Percentiles rank a stretch among this genome's conserved stretches.
These are phyloP conservation scores for Colletotrichum filicis DNA, from an alignment of 2,329 filamentous ascomycete genomes.

Conservation along the genomic window DNA sequence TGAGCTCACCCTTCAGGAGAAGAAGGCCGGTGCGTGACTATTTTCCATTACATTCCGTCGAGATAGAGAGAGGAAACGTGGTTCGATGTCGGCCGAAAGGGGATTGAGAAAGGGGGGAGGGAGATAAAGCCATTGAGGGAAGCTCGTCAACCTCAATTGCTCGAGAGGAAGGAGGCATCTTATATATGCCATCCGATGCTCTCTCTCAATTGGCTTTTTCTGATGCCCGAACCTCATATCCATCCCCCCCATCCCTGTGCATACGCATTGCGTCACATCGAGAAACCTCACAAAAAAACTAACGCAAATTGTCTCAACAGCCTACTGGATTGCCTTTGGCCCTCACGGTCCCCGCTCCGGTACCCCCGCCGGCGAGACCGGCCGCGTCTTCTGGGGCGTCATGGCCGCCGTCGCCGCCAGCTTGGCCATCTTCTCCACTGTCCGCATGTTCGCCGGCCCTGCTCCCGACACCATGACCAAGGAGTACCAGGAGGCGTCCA, in stretches of 20 bases:
- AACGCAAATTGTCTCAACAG: conserved; percentile 65
- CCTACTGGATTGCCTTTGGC: conserved; percentile 99
- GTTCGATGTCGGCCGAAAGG: conserved; percentile 9
- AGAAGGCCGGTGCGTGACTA: conserved; percentile 91
- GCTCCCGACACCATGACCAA: conserved; percentile 90
- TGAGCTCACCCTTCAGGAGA: conserved; percentile 94
- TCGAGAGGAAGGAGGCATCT: neutral
- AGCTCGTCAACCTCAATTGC: neutral
- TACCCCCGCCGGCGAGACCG: conserved; percentile 84
- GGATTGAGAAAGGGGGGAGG: neutral
- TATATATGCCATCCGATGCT: neutral
- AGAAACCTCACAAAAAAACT: conserved; percentile 41
- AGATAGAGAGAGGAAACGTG: conserved; percentile 1
- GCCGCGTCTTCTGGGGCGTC: conserved; percentile 82
- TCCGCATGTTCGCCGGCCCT: conserved; percentile 78
- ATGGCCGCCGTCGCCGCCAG: conserved; percentile 73
- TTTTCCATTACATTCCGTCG: conserved; percentile 6
- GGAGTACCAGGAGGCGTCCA: conserved; percentile 95
- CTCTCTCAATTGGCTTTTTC: neutral
- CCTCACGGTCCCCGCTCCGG: conserved; percentile 91
- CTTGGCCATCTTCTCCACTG: conserved; percentile 75
- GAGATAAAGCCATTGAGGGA: neutral
- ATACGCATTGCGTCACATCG: conserved; percentile 33
- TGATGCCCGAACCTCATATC: conserved; percentile 3
- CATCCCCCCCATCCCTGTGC: conserved; percentile 20